Conservation (phyloP, 495 filamentous ascomycete species). For the Podospora fimiseda region DNA sequence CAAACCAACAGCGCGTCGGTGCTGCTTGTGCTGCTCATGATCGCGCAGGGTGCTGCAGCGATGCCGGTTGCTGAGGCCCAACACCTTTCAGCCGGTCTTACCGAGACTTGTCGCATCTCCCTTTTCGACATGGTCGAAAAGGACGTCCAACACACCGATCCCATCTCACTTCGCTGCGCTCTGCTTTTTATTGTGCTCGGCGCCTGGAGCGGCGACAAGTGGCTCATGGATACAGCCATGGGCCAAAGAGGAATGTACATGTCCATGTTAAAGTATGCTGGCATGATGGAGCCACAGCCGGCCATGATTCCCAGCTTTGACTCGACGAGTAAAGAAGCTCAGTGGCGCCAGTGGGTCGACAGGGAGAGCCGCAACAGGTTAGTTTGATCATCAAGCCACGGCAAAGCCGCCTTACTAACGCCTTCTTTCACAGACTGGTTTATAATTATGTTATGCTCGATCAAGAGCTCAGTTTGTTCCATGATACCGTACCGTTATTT, state of each 20-base stretch:
- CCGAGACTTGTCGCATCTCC: slow-evolving; percentile 59
- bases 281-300: slow-evolving; percentile 42
- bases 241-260: slow-evolving; percentile 64
- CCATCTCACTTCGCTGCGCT: slow-evolving; percentile 51
- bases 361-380: slow-evolving; percentile 54
- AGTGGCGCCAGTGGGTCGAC: slow-evolving; percentile 53
- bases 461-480: slow-evolving; percentile 58
- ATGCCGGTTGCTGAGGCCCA: slow-evolving; percentile 52
- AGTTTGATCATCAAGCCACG: too few species aligned
- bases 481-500: slow-evolving; percentile 52
- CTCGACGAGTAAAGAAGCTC: slow-evolving; percentile 37
- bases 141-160: slow-evolving; percentile 53
- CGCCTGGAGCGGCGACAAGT: slow-evolving; percentile 62
- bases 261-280: slow-evolving; percentile 53
- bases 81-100: slow-evolving; percentile 54
- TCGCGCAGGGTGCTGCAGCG: slow-evolving; percentile 55
- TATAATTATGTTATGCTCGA: slow-evolving; percentile 64
- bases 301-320: slow-evolving; percentile 29
- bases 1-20: slow-evolving; percentile 52
- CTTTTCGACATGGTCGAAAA: slow-evolving; percentile 61
- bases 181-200: slow-evolving; percentile 55
- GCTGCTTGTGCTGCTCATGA: slow-evolving; percentile 57
- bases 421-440: slow-evolving; percentile 52
- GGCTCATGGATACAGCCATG: slow-evolving; percentile 66
- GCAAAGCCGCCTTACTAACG: too few species aligned